Evolutionary conservation across 1,284 basidiomycete genomes (phyloP).

Genomic region (Salmacisia buchloeana): DNA sequence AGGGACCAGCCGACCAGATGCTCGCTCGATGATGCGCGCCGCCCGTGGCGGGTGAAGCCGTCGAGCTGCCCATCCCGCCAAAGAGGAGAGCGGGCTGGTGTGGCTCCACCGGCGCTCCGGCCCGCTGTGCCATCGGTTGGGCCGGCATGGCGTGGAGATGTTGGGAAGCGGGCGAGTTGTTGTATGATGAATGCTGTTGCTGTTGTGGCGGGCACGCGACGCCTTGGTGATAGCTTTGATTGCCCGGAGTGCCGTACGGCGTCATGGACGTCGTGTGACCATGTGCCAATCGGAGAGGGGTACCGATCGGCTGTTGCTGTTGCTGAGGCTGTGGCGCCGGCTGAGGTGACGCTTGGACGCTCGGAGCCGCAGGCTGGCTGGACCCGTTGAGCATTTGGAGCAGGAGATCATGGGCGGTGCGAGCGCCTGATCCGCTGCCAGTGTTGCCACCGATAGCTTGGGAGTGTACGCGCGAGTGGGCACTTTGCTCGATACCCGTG

Average conservation of each 20-base stretch:
- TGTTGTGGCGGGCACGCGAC: no score
- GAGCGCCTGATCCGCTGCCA: slow-evolving; percentile 3
- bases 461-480: neutral
- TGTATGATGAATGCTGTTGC: no score
- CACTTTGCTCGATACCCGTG: slow-evolving; percentile 1
- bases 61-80: neutral
- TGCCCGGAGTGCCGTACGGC: no score
- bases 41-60: neutral
- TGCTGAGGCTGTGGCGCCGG: no score
- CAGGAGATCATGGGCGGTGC: slow-evolving; percentile 21
- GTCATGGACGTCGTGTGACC: no score
- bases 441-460: slow-evolving; percentile 3
- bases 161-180: no score
- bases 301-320: no score
- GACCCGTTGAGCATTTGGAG: slow-evolving; percentile 25
- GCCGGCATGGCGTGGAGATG: no score
- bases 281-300: no score
- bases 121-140: neutral
- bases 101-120: no score
- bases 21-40: slow-evolving; percentile 7
- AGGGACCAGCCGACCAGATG: slow-evolving; percentile 2
- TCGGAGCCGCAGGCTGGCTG: neutral
- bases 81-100: neutral
- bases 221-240: no score
- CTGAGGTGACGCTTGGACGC: neutral